phyloP scores from a whole-genome alignment of 768 basidiomycete species.

The Lactifluus volemus region DNA sequence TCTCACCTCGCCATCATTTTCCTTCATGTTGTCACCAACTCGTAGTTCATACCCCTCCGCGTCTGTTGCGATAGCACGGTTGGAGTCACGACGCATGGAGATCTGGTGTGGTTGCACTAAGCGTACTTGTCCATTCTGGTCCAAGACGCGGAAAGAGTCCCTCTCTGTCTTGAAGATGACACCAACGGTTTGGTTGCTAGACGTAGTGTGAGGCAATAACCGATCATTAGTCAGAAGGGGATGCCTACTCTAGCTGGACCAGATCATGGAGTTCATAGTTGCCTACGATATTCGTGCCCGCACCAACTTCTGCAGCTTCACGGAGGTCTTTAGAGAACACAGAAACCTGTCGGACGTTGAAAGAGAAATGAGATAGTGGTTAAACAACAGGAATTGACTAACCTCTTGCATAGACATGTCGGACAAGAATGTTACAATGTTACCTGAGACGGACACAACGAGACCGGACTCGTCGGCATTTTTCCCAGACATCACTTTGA shows the following conservation, averaged over 20 bases:
- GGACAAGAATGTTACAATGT: constrained; percentile 92
- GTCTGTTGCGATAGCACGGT: constrained; percentile 81
- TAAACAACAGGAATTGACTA: constrained; percentile 32
- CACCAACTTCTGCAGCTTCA: constrained; percentile 96
- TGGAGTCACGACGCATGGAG: constrained; percentile 78
- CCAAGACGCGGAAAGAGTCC: constrained; percentile 90
- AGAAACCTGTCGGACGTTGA: constrained; percentile 52
- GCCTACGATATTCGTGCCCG: constrained; percentile 80
- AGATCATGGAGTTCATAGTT: constrained; percentile 95
- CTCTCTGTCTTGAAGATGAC: constrained; percentile 97
- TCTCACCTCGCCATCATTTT: constrained; percentile 74
- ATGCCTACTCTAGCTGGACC: constrained; percentile 90
- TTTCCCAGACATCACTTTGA: constrained; percentile 95
- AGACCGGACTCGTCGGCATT: constrained; percentile 94
- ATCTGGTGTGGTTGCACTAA: constrained; percentile 92
- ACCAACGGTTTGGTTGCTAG: constrained; percentile 85
- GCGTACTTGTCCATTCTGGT: constrained; percentile 87
- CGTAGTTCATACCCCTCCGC: constrained; percentile 81
- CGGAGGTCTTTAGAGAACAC: constrained; percentile 97
- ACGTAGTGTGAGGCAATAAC: neutral
- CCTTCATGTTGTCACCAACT: constrained; percentile 87
- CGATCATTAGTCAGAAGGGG: constrained; percentile 7
- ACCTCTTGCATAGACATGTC: constrained; percentile 97
- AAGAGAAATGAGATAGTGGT: neutral
- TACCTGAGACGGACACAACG: constrained; percentile 84